These are phyloP conservation scores for Boletus semigastroideus DNA, from an alignment of 1,284 basidiomycete species.

Conservation along the genomic window DNA sequence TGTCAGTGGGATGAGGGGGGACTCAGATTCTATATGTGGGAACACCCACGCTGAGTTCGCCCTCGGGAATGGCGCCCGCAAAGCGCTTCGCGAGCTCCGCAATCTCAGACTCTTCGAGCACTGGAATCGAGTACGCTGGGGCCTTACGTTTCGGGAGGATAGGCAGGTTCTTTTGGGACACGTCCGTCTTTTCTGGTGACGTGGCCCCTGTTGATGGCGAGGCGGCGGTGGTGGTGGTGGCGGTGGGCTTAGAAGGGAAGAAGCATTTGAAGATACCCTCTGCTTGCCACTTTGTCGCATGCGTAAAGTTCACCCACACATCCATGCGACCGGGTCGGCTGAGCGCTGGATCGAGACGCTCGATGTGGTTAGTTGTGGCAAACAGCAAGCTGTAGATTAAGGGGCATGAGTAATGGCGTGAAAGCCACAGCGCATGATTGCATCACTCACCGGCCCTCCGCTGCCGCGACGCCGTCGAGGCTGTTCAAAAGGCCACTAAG, in stretches of 20 bases:
- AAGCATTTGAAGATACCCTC: conserved; percentile 90
- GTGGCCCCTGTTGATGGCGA: conserved; percentile 21
- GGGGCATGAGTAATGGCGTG: conserved; percentile 16
- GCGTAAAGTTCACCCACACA: conserved; percentile 85
- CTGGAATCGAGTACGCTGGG: conserved; percentile 56
- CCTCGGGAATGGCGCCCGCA: conserved; percentile 73
- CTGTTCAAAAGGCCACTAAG: conserved; percentile 80
- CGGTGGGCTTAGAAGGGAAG: conserved; percentile 64
- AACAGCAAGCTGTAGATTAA: conserved; percentile 60
- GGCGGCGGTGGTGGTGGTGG: conserved; percentile 1
- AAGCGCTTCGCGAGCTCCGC: conserved; percentile 73
- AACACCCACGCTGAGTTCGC: conserved; percentile 72
- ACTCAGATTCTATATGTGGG: conserved; percentile 1
- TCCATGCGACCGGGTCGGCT: conserved; percentile 84
- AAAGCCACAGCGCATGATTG: conserved; percentile 7
- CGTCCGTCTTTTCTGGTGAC: conserved; percentile 39
- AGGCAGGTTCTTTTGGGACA: conserved; percentile 65
- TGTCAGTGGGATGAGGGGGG: conserved; percentile 3
- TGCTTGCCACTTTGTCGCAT: conserved; percentile 84
- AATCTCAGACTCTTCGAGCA: conserved; percentile 72
- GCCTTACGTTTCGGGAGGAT: conserved; percentile 66
- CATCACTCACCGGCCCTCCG: conserved; percentile 71
- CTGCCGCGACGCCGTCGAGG: conserved; percentile 84
- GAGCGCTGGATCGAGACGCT: conserved; percentile 79
- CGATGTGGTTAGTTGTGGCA: conserved; percentile 84